These are phyloP conservation scores for Lophiotrema nucula DNA, from an alignment of 495 filamentous ascomycete genomes.

Conservation along the genomic window DNA sequence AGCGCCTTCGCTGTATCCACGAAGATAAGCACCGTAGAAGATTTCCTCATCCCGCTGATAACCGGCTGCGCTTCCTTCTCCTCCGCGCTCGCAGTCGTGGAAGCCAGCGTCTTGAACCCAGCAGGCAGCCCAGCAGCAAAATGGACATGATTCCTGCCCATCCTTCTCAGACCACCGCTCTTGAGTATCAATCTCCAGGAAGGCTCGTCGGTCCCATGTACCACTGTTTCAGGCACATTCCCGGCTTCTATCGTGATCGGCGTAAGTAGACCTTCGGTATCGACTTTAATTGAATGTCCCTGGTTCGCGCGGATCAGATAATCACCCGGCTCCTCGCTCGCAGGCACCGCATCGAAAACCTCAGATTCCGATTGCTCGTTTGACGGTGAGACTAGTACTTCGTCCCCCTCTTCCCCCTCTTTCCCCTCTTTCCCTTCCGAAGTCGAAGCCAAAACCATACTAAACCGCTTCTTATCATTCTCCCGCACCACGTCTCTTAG, in stretches of 20 bases:
- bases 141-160: slow-evolving; percentile 85
- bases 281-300: slow-evolving; percentile 75
- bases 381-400: slow-evolving; percentile 30
- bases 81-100: slow-evolving; percentile 1
- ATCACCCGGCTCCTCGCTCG: slow-evolving; percentile 53
- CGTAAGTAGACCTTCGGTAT: slow-evolving; percentile 64
- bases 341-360: slow-evolving; percentile 14
- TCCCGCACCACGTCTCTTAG: slow-evolving; percentile 65
- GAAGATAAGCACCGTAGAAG: slow-evolving; percentile 77
- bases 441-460: slow-evolving; percentile 54
- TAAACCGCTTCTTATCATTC: slow-evolving; percentile 91
- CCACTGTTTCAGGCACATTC: slow-evolving; percentile 61
- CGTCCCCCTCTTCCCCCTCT: too few relatives aligned
- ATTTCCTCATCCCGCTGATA: slow-evolving; percentile 79
- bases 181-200: slow-evolving; percentile 70
- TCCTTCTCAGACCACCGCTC: slow-evolving; percentile 72
- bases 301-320: slow-evolving; percentile 94
- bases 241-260: slow-evolving; percentile 54
- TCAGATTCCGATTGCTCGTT: slow-evolving; percentile 9
- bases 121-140: slow-evolving; percentile 69
- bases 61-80: slow-evolving; percentile 48
- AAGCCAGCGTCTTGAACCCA: slow-evolving; percentile 35
- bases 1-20: slow-evolving; percentile 69
- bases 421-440: background rate
- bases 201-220: slow-evolving; percentile 84